A percentile compares a stretch with the other conserved stretches of the same genome.
phyloP scores from a whole-genome alignment of 2,329 filamentous ascomycete genomes.

The Orbilia javanica region DNA sequence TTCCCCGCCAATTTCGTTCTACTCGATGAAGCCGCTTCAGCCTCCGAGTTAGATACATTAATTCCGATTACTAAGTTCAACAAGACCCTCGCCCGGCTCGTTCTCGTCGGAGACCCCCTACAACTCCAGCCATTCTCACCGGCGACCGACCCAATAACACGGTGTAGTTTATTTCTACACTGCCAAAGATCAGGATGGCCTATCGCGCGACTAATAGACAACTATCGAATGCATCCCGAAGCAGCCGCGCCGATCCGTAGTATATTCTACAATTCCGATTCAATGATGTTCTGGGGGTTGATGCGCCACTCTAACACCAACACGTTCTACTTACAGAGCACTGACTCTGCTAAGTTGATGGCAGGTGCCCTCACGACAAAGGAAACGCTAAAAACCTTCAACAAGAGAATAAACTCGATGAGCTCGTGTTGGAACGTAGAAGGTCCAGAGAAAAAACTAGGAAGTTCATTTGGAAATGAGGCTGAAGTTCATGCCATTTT shows the following conservation, averaged over 20 bases:
- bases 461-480: neutral
- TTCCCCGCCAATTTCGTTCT: neutral
- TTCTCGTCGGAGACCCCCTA: neutral
- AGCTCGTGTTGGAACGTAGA: no score
- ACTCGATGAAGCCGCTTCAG: neutral
- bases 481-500: neutral
- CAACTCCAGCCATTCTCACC: constrained; percentile 20
- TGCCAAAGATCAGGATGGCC: neutral
- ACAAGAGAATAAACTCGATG: neutral
- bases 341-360: neutral
- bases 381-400: neutral
- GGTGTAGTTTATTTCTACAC: constrained; percentile 10
- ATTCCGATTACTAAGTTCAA: neutral
- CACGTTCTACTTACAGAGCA: neutral
- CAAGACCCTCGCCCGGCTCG: neutral
- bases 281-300: neutral
- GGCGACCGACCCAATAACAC: neutral
- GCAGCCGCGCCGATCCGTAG: neutral
- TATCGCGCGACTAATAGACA: neutral
- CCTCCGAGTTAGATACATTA: constrained; percentile 8
- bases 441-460: no score
- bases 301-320: neutral
- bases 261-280: constrained; percentile 14
- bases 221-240: constrained; percentile 19
- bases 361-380: neutral